These are phyloP conservation scores for Spizellomyces sp. DNA, from an alignment of 192 early-diverging fungal genomes.

Conservation along the genomic window DNA sequence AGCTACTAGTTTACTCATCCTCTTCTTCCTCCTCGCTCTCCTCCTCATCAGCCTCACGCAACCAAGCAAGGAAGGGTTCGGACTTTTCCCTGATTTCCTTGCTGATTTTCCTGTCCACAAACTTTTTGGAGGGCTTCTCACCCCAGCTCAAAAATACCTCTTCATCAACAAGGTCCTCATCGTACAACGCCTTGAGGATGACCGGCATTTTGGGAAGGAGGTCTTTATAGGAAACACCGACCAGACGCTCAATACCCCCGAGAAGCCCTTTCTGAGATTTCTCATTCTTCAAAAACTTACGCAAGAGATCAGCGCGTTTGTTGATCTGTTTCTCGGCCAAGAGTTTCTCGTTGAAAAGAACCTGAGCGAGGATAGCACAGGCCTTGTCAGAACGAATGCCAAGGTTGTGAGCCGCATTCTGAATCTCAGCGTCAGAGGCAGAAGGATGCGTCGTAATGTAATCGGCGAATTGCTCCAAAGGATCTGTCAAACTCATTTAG, in stretches of 20 bases:
- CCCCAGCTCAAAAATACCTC: conserved; percentile 88
- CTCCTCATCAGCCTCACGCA: conserved; percentile 86
- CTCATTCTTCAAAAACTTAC: conserved; percentile 73
- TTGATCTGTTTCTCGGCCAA: conserved; percentile 68
- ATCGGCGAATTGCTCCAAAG: conserved; percentile 78
- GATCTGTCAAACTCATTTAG: conserved; percentile 44
- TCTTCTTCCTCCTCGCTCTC: conserved; percentile 49
- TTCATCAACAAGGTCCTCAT: conserved; percentile 90
- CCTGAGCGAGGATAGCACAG: conserved; percentile 76
- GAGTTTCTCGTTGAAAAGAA: conserved; percentile 67
- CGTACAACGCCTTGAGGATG: conserved; percentile 88
- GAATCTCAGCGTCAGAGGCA: conserved; percentile 59
- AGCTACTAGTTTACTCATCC: background rate
- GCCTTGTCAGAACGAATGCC: conserved; percentile 80
- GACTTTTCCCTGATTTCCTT: conserved; percentile 85
- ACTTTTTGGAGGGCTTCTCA: conserved; percentile 79
- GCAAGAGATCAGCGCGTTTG: conserved; percentile 70
- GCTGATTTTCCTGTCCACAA: conserved; percentile 78
- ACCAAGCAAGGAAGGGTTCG: conserved; percentile 88
- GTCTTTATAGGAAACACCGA: conserved; percentile 59
- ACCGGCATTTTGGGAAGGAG: conserved; percentile 55
- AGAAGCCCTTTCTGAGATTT: conserved; percentile 87
- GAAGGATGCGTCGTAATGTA: conserved; percentile 65
- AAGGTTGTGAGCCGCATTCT: conserved; percentile 77
- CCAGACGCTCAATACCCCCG: conserved; percentile 88